Evolutionary conservation across 768 basidiomycete genomes (phyloP).

Genomic region (Russula ochroleuca): DNA sequence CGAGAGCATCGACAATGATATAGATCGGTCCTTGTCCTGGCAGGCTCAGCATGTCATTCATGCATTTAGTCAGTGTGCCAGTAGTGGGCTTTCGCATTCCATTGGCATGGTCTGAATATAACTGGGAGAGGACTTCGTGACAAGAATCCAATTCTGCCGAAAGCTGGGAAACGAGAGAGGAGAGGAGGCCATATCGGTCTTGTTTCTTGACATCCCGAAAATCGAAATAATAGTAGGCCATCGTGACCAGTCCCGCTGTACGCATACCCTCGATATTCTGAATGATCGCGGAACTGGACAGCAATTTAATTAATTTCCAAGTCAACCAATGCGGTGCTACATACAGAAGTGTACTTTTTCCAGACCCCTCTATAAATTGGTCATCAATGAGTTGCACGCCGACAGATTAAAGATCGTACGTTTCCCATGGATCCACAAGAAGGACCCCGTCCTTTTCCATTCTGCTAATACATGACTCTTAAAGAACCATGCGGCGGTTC

Average conservation of each 20-base stretch:
- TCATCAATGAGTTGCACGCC: too few relatives aligned
- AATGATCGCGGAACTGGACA: background rate
- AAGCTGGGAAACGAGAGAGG: constrained; percentile 11
- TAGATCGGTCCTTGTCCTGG: background rate
- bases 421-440: constrained; percentile 17
- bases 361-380: background rate
- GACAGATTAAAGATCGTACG: background rate
- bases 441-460: background rate
- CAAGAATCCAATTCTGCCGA: background rate
- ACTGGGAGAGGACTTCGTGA: background rate
- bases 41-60: constrained; percentile 2
- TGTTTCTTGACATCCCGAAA: constrained; percentile 1
- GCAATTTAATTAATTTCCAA: background rate
- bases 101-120: background rate
- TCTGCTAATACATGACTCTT: background rate
- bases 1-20: constrained; percentile 5
- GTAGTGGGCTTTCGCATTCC: background rate
- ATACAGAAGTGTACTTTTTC: constrained; percentile 16
- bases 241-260: background rate
- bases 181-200: background rate
- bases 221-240: constrained; percentile 9
- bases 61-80: background rate
- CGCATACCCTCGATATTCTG: background rate
- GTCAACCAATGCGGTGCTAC: background rate
- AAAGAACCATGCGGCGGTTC: background rate